phyloP scores from a whole-genome alignment of 164 flowering plant genomes.

The Protea cynaroides region DNA sequence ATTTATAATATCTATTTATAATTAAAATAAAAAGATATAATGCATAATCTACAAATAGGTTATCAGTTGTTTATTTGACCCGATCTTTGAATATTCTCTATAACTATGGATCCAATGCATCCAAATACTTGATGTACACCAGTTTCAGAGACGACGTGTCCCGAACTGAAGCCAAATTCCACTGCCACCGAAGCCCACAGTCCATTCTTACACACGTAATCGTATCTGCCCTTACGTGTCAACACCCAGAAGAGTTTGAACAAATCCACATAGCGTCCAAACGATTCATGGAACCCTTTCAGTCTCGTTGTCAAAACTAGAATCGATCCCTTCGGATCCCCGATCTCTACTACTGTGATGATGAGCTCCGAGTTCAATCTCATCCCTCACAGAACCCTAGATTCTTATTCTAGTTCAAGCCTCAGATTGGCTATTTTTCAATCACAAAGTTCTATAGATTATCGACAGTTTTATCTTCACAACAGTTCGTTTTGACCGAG shows the following conservation, averaged over 20 bases:
- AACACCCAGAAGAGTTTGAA: constrained; percentile 45
- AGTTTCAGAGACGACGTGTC: constrained; percentile 35
- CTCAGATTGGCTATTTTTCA: constrained; percentile 29
- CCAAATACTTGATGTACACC: constrained; percentile 53
- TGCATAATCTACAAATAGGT: no score
- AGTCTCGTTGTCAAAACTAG: constrained; percentile 5
- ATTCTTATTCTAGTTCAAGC: constrained; percentile 28
- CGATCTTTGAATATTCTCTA: constrained; percentile 15
- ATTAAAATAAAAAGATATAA: no score
- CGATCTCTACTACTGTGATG: constrained; percentile 3
- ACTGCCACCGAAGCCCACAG: constrained; percentile 43
- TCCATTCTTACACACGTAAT: constrained; percentile 26
- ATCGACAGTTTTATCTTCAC: not conserved
- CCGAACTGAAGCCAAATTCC: constrained; percentile 39
- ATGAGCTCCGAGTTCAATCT: constrained; percentile 17
- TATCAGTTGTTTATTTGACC: constrained; percentile 24
- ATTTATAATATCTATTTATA: no score
- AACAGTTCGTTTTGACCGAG: not conserved
- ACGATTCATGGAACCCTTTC: constrained; percentile 15
- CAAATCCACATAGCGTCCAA: constrained; percentile 52
- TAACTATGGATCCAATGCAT: constrained; percentile 37
- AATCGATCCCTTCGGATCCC: not conserved
- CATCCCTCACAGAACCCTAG: constrained; percentile 20
- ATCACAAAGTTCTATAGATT: constrained; percentile 11
- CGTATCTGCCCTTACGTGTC: constrained; percentile 47